Base-by-base conservation (phyloP, 2,329 filamentous ascomycete genomes). In the Capronia epimyces region DNA sequence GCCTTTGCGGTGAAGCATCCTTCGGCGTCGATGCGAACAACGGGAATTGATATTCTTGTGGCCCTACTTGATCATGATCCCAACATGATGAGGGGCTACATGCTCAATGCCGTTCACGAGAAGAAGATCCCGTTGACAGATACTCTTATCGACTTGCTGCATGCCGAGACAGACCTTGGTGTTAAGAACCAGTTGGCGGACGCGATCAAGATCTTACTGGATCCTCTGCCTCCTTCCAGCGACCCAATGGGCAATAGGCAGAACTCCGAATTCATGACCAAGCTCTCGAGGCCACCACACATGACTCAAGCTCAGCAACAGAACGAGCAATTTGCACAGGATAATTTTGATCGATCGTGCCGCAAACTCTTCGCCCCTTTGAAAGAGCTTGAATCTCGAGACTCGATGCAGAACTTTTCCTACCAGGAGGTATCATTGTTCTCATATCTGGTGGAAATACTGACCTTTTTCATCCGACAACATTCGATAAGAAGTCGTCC, bases 181-280 rank as follows among this genome's bases (percentile, higher is more conserved):
- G 89, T 97, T 56, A 96, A 95, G 70, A 89, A 89, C 22, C 93
- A 97, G 67, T 85, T 97, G 63, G 89, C 90, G 2, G 93, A 98
- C 71, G 89, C 91, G 6, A 84, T 98, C 66, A 96, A 95, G 70
- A 86, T 97, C 18, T 75, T 98, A 9, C 77, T 98, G 29, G 93
- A 97, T 59, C 76, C 89, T 65, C 70, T 83, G 69, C 68, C 81
- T 43, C 76, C 77, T 44, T 69, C 76, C 50, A 80, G 79, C 31
- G 75, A 82, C 54, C 74, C 75, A 1, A 83, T 83, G 65, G 66
- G 71, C 7, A 52, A 49, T 57, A 74, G 79, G 59, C 77, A 77
- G 29, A 56, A 46, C 53, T 80, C 79, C 57, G 88, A 93, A 52
- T 82, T 84, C 60, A 72, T 82, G 31, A 73, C 77, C 22, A 84